A percentile compares a stretch with the other conserved stretches of the same genome.
These are phyloP conservation scores for Metschnikowia dekortorum DNA, from an alignment of 805 yeast genomes.

Conservation along the genomic window DNA sequence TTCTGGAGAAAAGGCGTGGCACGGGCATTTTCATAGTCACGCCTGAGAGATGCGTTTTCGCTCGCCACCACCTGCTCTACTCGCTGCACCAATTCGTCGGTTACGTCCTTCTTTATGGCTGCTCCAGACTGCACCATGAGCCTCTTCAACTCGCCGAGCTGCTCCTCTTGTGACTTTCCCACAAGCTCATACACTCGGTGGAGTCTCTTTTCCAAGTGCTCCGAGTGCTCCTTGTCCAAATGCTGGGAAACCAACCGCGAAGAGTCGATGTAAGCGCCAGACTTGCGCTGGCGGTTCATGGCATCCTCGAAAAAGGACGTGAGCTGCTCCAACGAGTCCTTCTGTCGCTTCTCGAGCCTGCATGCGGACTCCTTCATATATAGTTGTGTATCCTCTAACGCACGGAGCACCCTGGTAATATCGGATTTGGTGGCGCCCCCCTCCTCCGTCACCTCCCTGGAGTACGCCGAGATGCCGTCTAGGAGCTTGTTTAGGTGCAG, in stretches of 20 bases:
- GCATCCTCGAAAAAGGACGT: not conserved
- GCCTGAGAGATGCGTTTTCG: not conserved
- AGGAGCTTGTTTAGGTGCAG: slow-evolving; percentile 33
- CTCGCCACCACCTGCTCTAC: not conserved
- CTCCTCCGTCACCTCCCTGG: slow-evolving; percentile 32
- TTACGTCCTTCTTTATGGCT: not conserved
- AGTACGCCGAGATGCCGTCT: slow-evolving; percentile 30
- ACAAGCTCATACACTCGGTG: not conserved
- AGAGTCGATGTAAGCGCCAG: not conserved
- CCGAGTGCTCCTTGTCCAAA: not conserved
- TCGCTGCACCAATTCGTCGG: not conserved
- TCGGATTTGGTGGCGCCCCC: slow-evolving; percentile 34
- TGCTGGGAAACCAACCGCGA: not conserved
- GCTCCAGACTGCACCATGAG: not conserved
- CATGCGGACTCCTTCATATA: not conserved
- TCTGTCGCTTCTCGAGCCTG: not conserved
- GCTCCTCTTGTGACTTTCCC: not conserved
- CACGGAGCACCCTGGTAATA: slow-evolving; percentile 19
- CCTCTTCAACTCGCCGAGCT: not conserved
- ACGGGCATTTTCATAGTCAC: not conserved
- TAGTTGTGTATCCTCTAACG: slow-evolving; percentile 13
- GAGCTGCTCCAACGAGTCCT: not conserved
- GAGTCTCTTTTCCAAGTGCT: not conserved
- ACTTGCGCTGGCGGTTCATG: not conserved
- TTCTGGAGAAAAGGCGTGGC: not conserved